A percentile compares a stretch with the other conserved stretches of the same genome.
Conservation (phyloP, 202 grass and related monocot species). For the Musa balbisiana region DNA sequence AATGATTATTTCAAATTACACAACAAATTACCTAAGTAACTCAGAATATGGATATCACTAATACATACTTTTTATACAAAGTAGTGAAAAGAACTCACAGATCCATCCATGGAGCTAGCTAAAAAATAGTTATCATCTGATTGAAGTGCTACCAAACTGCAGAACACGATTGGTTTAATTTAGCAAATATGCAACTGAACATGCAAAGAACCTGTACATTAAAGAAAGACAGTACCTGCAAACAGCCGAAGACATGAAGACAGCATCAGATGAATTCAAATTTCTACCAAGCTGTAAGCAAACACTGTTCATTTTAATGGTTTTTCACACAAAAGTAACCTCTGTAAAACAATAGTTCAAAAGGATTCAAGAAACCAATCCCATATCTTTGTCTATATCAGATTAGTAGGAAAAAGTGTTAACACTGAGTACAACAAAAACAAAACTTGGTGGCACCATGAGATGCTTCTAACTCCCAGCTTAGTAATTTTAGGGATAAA, state of each 20-base stretch:
- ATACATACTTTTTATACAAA: neutral
- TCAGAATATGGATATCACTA: neutral
- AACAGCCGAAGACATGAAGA: slow-evolving; percentile 61
- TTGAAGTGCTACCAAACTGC: slow-evolving; percentile 68
- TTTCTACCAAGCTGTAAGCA: slow-evolving; percentile 32
- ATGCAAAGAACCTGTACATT: neutral
- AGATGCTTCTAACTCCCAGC: no score
- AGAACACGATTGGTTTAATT: slow-evolving; percentile 25
- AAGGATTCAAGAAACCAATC: neutral
- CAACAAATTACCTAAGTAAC: neutral
- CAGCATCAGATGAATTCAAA: slow-evolving; percentile 30
- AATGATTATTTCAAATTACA: neutral
- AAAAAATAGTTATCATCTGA: slow-evolving; percentile 87
- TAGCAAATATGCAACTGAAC: slow-evolving; percentile 17
- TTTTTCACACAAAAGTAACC: neutral
- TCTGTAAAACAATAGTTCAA: neutral
- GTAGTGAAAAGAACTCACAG: slow-evolving; percentile 32
- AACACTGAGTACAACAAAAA: neutral
- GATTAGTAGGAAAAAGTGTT: neutral
- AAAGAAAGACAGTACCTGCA: slow-evolving; percentile 43
- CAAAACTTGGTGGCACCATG: no score
- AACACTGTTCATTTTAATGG: neutral
- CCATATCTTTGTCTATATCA: neutral
- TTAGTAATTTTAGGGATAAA: no score
- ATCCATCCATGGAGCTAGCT: slow-evolving; percentile 93